Evolutionary conservation across 345 rosid species (phyloP), one percentile per base, ranked within the genome.

Genomic region (Ceriops zippeliana): DNA sequence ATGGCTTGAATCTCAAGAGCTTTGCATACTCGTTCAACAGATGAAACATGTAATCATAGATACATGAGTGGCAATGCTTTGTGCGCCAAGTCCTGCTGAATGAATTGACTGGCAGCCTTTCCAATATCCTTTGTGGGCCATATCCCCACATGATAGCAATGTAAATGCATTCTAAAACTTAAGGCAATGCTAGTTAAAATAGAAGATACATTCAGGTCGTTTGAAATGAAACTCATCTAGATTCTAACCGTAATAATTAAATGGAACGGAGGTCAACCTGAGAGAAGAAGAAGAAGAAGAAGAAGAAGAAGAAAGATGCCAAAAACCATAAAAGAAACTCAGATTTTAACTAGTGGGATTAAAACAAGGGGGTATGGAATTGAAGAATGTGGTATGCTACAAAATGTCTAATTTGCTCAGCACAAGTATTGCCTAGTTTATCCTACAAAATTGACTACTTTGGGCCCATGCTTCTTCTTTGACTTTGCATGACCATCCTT

Each of bases 401-500:
- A 24, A 13, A 22, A 27, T 27, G 15, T 27, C 59, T 15, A 24
- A 24, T 21, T 27, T 27, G 2, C 7, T 22, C 59, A 3, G 24
- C 28, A 56, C 13, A 56, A 27, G 22, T 21, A 1, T 16, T 16
- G 5, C 28, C 13, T 24, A 31, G 26, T 35, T 49, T 76, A 86
- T 63, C 88, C 89, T n/a, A 67, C 74, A 79, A 88, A 90, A 77
- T 78, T 88, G 31, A 95, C 84, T 42, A 91, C 88, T 86, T 86
- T 95, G 52, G 87, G 80, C 53, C 84, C 93, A 73, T 82, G 76
- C 52, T 84, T 77, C 85, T 79, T 92, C 81, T 79, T 78, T 46
- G 75, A 64, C 74, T 82, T 84, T 70, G 62, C 69, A 53, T 72
- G 66, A 6, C 28, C 62, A 59, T 61, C 82, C 64, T 73, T 81